A percentile compares a stretch with the other conserved stretches of the same genome.
Conservation (phyloP, 495 filamentous ascomycete species). For the Talaromyces borbonicus region DNA sequence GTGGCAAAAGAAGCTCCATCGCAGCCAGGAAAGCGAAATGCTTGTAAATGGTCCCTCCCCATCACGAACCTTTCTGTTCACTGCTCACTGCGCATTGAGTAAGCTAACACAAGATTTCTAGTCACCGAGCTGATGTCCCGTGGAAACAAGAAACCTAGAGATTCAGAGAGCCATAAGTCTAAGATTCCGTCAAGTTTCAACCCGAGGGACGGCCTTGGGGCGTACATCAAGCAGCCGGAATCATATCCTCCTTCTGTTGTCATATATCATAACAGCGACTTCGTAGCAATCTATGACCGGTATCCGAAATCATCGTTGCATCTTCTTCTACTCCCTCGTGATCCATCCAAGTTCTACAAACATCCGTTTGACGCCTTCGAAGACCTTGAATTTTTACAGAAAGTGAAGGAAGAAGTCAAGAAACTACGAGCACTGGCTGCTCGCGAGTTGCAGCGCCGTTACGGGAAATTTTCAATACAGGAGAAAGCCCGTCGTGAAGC, state of each 20-base stretch:
- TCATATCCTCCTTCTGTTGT: constrained; percentile 51
- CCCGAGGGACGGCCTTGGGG: constrained; percentile 54
- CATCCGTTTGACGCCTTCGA: constrained; percentile 76
- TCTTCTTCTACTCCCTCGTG: constrained; percentile 75
- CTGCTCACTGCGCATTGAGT: neutral
- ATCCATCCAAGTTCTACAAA: constrained; percentile 44
- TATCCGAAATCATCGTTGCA: constrained; percentile 83
- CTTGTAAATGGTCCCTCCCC: too few species aligned
- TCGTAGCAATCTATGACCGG: constrained; percentile 72
- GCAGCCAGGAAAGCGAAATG: constrained; percentile 30
- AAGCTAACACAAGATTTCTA: constrained; percentile 12
- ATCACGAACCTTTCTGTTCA: too few species aligned
- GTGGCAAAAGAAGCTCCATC: constrained; percentile 4
- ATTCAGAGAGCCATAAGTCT: constrained; percentile 17
- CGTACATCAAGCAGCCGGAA: constrained; percentile 61
- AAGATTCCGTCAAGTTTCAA: constrained; percentile 18
- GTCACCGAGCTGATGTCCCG: constrained; percentile 63
- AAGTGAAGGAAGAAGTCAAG: constrained; percentile 47
- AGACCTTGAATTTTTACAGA: constrained; percentile 58
- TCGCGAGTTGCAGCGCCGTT: constrained; percentile 61
- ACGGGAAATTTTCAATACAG: constrained; percentile 50
- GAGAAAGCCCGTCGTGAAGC: constrained; percentile 49
- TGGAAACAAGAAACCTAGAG: constrained; percentile 40
- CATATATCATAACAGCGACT: constrained; percentile 58
- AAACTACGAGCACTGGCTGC: constrained; percentile 58